Conservation (phyloP, 345 rosid species). For the Cardamine resedifolia region DNA sequence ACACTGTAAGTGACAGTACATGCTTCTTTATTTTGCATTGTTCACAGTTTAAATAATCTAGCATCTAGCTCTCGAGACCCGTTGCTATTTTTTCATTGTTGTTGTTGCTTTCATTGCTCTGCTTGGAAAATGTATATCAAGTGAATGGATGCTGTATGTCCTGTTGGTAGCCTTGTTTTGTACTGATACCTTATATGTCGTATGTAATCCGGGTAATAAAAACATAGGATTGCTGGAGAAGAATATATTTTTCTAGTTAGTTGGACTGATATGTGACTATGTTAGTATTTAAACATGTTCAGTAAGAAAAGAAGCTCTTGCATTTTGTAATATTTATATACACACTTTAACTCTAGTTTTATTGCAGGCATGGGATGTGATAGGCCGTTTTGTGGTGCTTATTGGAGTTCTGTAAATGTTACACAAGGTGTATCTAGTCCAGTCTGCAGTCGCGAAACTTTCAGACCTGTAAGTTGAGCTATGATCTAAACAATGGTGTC, state of each 20-base stretch:
- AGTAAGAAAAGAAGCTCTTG: not conserved
- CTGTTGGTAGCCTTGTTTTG: not conserved
- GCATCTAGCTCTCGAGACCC: conserved; percentile 4
- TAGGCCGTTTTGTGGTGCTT: conserved; percentile 83
- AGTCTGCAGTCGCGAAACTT: conserved; percentile 58
- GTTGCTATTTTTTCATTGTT: not conserved
- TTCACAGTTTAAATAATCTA: conserved; percentile 3
- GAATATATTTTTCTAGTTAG: too few relatives aligned
- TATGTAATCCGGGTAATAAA: not conserved
- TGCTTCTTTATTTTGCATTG: not conserved
- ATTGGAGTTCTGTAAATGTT: conserved; percentile 67
- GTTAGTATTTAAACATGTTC: not conserved
- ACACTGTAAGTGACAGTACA: conserved; percentile 60
- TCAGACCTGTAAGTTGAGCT: conserved; percentile 56
- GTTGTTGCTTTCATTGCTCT: not conserved
- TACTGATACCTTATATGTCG: not conserved
- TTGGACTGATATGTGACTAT: not conserved
- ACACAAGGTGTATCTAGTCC: conserved; percentile 41
- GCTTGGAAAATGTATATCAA: not conserved
- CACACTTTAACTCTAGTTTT: conserved; percentile 8
- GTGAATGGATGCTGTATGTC: not conserved
- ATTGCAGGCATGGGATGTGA: conserved; percentile 85
- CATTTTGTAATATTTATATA: not conserved
- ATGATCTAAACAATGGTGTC: not conserved
- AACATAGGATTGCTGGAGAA: not conserved